phyloP scores from a whole-genome alignment of 75 land plant genomes.

The Isoetes taiwanensis region DNA sequence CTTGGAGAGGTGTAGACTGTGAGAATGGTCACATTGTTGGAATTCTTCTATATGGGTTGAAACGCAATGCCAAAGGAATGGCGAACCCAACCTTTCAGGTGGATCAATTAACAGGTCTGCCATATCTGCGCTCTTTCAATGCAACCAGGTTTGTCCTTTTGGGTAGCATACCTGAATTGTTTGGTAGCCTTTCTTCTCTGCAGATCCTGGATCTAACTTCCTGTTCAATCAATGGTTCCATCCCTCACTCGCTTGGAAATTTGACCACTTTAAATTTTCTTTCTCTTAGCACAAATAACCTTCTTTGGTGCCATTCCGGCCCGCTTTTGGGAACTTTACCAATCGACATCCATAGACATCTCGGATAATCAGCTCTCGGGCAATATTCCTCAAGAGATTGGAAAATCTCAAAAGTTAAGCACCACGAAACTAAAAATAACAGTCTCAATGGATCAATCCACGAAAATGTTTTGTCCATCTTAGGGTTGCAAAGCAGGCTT shows the following conservation, averaged over 20 bases:
- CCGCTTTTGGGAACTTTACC: slow-evolving; percentile 17
- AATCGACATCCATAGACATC: slow-evolving; percentile 23
- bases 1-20: slow-evolving; percentile 65
- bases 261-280: slow-evolving; percentile 30
- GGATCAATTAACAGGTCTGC: slow-evolving; percentile 42
- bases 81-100: slow-evolving; percentile 48
- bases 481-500: too few relatives aligned
- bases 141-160: slow-evolving; percentile 53
- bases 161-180: slow-evolving; percentile 70
- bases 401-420: slow-evolving; percentile 16
- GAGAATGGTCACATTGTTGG: slow-evolving; percentile 41
- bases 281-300: slow-evolving; percentile 36
- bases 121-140: slow-evolving; percentile 40
- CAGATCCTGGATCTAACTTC: slow-evolving; percentile 47
- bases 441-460: slow-evolving; percentile 25
- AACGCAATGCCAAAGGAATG: slow-evolving; percentile 39
- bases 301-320: slow-evolving; percentile 53
- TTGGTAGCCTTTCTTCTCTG: slow-evolving; percentile 35
- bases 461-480: too few relatives aligned
- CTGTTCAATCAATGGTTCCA: slow-evolving; percentile 33
- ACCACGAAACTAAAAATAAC: slow-evolving; percentile 29
- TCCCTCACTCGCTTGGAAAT: slow-evolving; percentile 45
- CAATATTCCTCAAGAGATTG: slow-evolving; percentile 29
- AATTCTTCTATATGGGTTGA: slow-evolving; percentile 49
- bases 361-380: slow-evolving; percentile 47